Percentiles rank a stretch among this genome's conserved stretches.
phyloP scores from a whole-genome alignment of 192 early-diverging fungal species.

The Physocladia obscura region DNA sequence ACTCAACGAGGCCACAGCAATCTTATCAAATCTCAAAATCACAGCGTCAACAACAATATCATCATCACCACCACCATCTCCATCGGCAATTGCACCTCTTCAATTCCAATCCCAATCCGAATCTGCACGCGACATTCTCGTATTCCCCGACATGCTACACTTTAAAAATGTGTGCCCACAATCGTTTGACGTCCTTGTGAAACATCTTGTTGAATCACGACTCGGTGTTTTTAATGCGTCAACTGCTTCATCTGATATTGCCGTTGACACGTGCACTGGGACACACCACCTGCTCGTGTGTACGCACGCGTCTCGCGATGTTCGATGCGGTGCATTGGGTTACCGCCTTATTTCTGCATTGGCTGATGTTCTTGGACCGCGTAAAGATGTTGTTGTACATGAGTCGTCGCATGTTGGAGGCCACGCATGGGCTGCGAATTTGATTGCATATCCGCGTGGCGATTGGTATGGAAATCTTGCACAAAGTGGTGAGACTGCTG shows the following conservation, averaged over 20 bases:
- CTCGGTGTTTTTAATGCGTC: constrained; percentile 15
- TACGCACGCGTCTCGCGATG: not conserved
- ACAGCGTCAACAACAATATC: not conserved
- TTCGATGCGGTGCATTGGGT: not conserved
- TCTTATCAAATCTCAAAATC: constrained; percentile 13
- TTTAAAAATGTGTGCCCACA: not conserved
- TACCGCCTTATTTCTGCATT: not conserved
- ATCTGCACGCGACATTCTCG: not conserved
- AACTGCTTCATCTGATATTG: not conserved
- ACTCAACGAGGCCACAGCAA: not conserved
- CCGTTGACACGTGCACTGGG: not conserved
- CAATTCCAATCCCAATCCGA: not conserved
- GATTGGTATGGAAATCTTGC: constrained; percentile 58
- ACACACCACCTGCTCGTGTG: not conserved
- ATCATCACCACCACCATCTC: not conserved
- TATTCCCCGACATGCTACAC: constrained; percentile 3
- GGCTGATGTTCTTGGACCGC: not conserved
- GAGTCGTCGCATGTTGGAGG: constrained; percentile 60
- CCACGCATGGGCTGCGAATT: constrained; percentile 59
- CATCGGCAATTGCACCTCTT: not conserved
- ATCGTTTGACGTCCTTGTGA: constrained; percentile 4
- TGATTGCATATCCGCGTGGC: constrained; percentile 54
- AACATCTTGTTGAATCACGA: constrained; percentile 10
- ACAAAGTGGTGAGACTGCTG: not conserved
- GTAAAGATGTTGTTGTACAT: not conserved